Conservation (phyloP, 768 basidiomycete genomes). For the Mycena polygramma region DNA sequence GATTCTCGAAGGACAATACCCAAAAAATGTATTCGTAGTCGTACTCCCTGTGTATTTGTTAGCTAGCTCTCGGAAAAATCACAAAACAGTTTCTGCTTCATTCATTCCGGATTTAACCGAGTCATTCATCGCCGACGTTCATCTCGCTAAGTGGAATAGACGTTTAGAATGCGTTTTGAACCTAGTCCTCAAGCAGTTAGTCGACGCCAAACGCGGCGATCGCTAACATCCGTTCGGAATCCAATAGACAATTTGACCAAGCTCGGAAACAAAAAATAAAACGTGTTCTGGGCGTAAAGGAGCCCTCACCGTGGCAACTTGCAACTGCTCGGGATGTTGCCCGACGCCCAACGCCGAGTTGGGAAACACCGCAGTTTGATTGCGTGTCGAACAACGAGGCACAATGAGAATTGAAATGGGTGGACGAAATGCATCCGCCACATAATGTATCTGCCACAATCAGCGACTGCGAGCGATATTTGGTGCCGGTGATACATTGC, state of each 20-base stretch:
- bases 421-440: neutral
- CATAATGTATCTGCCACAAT: no score
- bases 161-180: no score
- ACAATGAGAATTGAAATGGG: neutral
- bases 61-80: neutral
- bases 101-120: neutral
- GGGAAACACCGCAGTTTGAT: neutral
- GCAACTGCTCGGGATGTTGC: neutral
- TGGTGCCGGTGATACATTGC: neutral
- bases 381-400: neutral
- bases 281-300: no score
- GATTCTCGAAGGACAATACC: no score
- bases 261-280: no score
- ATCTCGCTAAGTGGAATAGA: no score
- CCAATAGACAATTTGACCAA: neutral
- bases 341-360: neutral
- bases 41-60: neutral
- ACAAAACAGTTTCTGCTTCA: constrained; percentile 1
- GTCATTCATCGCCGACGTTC: no score
- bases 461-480: neutral
- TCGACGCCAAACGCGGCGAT: neutral
- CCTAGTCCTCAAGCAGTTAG: neutral
- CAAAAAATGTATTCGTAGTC: neutral
- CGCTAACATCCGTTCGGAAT: neutral
- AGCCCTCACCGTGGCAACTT: no score